Evolutionary conservation across 306 rosid species (phyloP).

Genomic region (Coriaria nepalensis): DNA sequence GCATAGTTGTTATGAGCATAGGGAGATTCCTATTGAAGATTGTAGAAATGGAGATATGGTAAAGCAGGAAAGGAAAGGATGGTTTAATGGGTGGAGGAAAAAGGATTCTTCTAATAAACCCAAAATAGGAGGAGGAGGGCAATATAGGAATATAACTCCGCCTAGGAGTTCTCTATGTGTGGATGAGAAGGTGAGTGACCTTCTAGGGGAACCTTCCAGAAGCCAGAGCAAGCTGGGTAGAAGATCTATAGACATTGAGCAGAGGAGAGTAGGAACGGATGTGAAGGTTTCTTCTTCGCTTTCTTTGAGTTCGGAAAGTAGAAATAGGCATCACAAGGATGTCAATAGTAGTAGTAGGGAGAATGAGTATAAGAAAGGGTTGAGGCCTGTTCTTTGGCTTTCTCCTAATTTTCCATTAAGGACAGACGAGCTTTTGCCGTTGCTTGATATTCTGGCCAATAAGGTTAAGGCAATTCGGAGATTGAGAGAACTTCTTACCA

Average conservation of each 20-base stretch:
- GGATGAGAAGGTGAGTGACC: constrained; percentile 83
- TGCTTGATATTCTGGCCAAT: constrained; percentile 92
- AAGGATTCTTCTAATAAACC: constrained; percentile 33
- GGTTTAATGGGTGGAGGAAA: constrained; percentile 97
- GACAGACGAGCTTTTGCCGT: constrained; percentile 75
- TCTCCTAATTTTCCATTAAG: constrained; percentile 80
- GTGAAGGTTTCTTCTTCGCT: constrained; percentile 26
- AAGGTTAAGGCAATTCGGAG: constrained; percentile 98
- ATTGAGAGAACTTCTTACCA: constrained; percentile 90
- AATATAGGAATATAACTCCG: constrained; percentile 39
- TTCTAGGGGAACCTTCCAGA: constrained; percentile 55
- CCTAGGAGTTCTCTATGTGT: constrained; percentile 79
- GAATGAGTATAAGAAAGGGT: constrained; percentile 88
- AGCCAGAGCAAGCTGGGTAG: constrained; percentile 64
- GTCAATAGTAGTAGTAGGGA: constrained; percentile 32
- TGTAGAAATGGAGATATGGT: constrained; percentile 41
- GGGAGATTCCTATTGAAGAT: constrained; percentile 71
- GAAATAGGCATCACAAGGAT: constrained; percentile 52
- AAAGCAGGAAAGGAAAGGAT: constrained; percentile 81
- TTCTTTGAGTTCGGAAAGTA: constrained; percentile 39
- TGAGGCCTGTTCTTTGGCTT: constrained; percentile 96
- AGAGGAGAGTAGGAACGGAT: constrained; percentile 62
- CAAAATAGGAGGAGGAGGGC: constrained; percentile 19
- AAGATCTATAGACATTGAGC: constrained; percentile 59
- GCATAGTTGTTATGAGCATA: constrained; percentile 45